Evolutionary conservation across 331 rosid genomes (phyloP).

Genomic region (Acacia concinna): DNA sequence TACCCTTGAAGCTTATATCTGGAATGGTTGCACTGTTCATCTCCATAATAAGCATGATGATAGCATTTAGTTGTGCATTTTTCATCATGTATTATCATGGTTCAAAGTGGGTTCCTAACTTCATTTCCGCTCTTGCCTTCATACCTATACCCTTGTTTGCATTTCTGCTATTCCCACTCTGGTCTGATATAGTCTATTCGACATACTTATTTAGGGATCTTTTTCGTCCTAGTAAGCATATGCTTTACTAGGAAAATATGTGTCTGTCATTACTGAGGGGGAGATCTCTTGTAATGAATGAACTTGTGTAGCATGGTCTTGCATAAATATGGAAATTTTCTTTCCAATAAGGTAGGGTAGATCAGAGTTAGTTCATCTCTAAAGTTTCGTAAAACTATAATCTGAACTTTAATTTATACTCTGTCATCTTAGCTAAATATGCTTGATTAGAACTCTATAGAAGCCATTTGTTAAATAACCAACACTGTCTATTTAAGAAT

Average conservation of each 20-base stretch:
- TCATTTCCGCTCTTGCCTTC: background rate
- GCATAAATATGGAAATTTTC: background rate
- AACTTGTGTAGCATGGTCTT: background rate
- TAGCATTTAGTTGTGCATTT: background rate
- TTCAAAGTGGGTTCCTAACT: background rate
- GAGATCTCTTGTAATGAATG: background rate
- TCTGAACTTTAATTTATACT: background rate
- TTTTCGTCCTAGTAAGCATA: background rate
- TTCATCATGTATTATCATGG: background rate
- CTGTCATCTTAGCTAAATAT: background rate
- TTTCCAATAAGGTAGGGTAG: background rate
- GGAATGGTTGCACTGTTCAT: background rate
- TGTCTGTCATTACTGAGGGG: background rate
- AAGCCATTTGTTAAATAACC: background rate
- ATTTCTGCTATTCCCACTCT: background rate
- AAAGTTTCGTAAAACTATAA: background rate
- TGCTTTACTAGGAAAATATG: background rate
- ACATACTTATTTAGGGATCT: background rate
- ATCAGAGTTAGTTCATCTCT: background rate
- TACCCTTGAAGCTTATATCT: background rate
- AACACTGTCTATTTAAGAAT: background rate
- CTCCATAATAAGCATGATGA: background rate
- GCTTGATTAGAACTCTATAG: background rate
- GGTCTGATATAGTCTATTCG: background rate
- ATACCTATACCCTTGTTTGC: background rate